Percentiles rank a stretch among this genome's conserved stretches.
These are phyloP conservation scores for Leccinum aurantiacum DNA, from an alignment of 768 basidiomycete species.

Conservation along the genomic window DNA sequence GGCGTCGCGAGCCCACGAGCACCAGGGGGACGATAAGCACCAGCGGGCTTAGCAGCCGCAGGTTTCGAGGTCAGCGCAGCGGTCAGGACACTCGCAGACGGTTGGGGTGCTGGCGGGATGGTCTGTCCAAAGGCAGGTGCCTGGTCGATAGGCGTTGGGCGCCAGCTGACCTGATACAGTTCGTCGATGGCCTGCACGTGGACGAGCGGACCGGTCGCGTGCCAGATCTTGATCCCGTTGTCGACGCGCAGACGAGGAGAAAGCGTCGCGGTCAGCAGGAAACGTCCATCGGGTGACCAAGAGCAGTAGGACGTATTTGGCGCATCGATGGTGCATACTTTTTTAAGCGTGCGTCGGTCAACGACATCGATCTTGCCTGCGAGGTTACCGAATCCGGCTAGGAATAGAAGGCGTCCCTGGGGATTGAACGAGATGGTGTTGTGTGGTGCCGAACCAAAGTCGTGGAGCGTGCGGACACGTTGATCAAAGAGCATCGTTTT, in stretches of 20 bases:
- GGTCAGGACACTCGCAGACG: conserved; percentile 55
- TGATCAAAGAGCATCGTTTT: conserved; percentile 63
- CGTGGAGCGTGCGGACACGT: conserved; percentile 82
- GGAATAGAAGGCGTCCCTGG: conserved; percentile 81
- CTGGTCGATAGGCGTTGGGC: conserved; percentile 67
- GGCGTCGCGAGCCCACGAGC: conserved; percentile 68
- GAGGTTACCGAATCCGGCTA: conserved; percentile 96
- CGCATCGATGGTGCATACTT: conserved; percentile 79
- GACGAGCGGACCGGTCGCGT: conserved; percentile 84
- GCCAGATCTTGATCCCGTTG: conserved; percentile 96
- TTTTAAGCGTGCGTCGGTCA: conserved; percentile 83
- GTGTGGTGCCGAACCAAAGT: conserved; percentile 86
- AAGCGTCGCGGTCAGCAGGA: conserved; percentile 92
- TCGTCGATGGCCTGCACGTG: conserved; percentile 84
- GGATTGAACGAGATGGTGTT: conserved; percentile 96
- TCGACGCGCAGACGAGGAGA: conserved; percentile 94
- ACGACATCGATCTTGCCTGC: conserved; percentile 92
- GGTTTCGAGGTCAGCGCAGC: conserved; percentile 54
- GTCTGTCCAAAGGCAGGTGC: conserved; percentile 64
- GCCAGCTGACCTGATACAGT: conserved; percentile 86
- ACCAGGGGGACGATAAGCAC: conserved; percentile 64
- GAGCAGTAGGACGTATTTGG: conserved; percentile 93
- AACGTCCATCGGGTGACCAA: conserved; percentile 93
- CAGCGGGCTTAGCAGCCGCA: conserved; percentile 63
- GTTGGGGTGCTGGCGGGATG: conserved; percentile 68